Percentiles rank a stretch among this genome's conserved stretches.
Evolutionary conservation across 768 basidiomycete genomes (phyloP).

Genomic region (Tricholoma matsutake): DNA sequence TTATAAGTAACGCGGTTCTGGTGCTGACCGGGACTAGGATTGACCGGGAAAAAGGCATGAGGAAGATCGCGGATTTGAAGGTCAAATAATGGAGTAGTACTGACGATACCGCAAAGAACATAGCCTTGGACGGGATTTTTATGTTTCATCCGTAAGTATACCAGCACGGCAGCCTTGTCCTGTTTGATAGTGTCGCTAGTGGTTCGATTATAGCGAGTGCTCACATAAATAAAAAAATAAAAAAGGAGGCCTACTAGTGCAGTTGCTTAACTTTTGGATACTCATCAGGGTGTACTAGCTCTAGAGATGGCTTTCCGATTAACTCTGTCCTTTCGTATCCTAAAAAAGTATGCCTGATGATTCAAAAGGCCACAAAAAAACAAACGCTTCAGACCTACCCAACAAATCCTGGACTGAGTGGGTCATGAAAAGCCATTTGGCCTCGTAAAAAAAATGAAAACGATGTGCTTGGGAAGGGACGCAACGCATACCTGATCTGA

Average conservation of each 20-base stretch:
- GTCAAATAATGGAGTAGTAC: constrained; percentile 24
- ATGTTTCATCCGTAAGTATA: constrained; percentile 76
- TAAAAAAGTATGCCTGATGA: constrained; percentile 23
- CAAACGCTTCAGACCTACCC: constrained; percentile 33
- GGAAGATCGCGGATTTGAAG: neutral
- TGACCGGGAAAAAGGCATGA: neutral
- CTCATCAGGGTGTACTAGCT: constrained; percentile 82
- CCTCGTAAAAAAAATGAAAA: constrained; percentile 35
- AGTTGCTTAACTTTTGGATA: constrained; percentile 60
- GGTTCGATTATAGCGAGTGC: neutral
- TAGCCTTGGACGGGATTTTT: constrained; percentile 78
- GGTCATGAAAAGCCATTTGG: constrained; percentile 65
- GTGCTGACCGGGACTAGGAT: constrained; percentile 18
- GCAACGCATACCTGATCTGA: constrained; percentile 54
- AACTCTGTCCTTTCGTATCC: constrained; percentile 76
- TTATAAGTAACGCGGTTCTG: neutral
- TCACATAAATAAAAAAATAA: neutral
- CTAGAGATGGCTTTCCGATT: constrained; percentile 62
- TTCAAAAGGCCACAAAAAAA: neutral
- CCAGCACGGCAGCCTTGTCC: constrained; percentile 78
- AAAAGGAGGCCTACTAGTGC: constrained; percentile 54
- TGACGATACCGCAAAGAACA: constrained; percentile 69
- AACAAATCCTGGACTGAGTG: constrained; percentile 64
- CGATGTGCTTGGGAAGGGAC: neutral
- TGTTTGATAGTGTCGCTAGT: constrained; percentile 68